Conservation (phyloP, 306 rosid species). For the Oemleria cerasiformis region DNA sequence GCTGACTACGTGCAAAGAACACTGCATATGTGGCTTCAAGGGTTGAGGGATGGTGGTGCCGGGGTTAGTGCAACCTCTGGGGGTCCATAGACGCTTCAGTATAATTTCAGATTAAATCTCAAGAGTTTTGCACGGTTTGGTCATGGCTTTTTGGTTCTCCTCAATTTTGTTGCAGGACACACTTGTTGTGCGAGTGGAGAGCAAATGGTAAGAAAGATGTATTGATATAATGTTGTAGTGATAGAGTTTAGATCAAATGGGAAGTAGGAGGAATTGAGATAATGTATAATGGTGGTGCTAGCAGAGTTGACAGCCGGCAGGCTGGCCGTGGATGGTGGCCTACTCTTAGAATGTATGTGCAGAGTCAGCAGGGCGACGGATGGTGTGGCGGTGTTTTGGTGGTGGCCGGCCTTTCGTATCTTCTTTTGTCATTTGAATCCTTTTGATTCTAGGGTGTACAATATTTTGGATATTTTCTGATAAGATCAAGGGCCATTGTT, state of each 20-base stretch:
- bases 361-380: constrained; percentile 19
- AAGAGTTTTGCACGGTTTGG: constrained; percentile 18
- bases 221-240: background rate
- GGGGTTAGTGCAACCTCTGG: constrained; percentile 62
- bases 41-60: constrained; percentile 64
- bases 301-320: background rate
- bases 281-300: constrained; percentile 11
- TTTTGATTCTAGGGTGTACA: constrained; percentile 27
- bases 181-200: constrained; percentile 23
- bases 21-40: constrained; percentile 74
- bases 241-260: constrained; percentile 22
- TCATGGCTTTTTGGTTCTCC: constrained; percentile 18
- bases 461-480: constrained; percentile 35
- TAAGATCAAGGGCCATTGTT: constrained; percentile 27
- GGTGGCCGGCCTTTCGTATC: constrained; percentile 4
- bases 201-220: background rate
- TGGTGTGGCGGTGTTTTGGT: background rate
- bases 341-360: background rate
- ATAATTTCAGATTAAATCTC: background rate
- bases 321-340: background rate
- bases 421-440: constrained; percentile 31
- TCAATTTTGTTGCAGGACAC: constrained; percentile 20
- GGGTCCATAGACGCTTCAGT: constrained; percentile 24
- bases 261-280: constrained; percentile 13
- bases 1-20: constrained; percentile 89